Evolutionary conservation across 1,139 yeast species (phyloP), one percentile per base, ranked within the genome.

Genomic region (Lodderomyces metapsilosis): DNA sequence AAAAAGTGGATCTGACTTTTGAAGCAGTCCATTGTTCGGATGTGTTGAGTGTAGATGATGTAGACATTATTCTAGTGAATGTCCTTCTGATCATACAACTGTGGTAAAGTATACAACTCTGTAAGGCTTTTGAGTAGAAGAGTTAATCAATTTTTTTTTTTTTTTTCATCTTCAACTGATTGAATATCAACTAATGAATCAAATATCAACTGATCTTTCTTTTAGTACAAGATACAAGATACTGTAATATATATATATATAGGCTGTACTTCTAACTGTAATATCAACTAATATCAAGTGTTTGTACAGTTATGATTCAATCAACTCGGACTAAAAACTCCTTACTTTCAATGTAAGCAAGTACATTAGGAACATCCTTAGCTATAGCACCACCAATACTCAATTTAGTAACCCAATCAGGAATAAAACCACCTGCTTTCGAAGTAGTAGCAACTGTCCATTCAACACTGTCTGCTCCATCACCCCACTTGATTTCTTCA

Each of bases 1-100:
- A 73, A 62, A 88, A 92, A 36, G 98, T 87, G 50, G 76, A 67
- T 68, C 99, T 88, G 56, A 92, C 98, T 61, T 78, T 79, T 13
- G 77, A 49, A 45, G 88, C 88, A 36, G 86, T 68, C 89, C 89
- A 83, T 52, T 71, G 67, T 42, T 40, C 44, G 25, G 36, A 44
- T 37, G 57, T 48, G n/a, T 22, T 22, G 11, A 20, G 12, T 13
- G 32, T 27, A 9, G 37, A 27, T 28, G 39, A 17, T 6, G 45
- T 41, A 28, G 51, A 44, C 51, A 48, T 48, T 37, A 40, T 40
- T 38, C 47, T 38, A 35, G 12, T 18, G 15, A 30, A 15, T 23
- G 37, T 38, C 37, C 34, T 35, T 17, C 16, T 41, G 36, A 36
- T 25, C 41, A 41, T 41, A 38, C 37, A 38, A 38, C 12, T 37